A percentile compares a stretch with the other conserved stretches of the same genome.
phyloP scores from a whole-genome alignment of 2,329 filamentous ascomycete species.

The Chalaropsis thielavioides region DNA sequence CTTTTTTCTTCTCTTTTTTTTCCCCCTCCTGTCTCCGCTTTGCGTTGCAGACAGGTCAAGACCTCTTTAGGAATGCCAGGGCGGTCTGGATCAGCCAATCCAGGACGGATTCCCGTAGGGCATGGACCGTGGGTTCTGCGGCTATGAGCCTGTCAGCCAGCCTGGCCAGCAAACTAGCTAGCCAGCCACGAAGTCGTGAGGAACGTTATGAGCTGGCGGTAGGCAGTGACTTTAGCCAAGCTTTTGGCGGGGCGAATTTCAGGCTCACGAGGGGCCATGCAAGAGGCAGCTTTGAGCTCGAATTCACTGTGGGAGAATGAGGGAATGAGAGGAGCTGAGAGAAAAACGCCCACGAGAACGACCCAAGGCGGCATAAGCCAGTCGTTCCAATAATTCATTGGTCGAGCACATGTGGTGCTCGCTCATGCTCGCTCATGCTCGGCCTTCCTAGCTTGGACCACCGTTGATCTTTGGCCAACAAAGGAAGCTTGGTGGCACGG shows the following conservation, averaged over 20 bases:
- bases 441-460: background rate
- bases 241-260: background rate
- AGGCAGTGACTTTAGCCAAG: background rate
- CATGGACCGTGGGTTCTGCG: background rate
- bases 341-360: background rate
- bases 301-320: background rate
- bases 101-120: background rate
- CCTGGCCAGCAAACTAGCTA: background rate
- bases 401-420: background rate
- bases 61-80: background rate
- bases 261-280: background rate
- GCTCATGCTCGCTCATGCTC: background rate
- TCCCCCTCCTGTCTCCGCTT: too few species aligned
- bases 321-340: background rate
- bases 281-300: background rate
- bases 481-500: background rate
- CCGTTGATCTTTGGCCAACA: background rate
- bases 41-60: background rate
- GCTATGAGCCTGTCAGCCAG: background rate
- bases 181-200: background rate
- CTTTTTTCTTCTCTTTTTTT: background rate
- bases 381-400: background rate
- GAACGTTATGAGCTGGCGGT: background rate
- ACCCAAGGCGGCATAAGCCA: background rate
- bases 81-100: background rate